A percentile compares a stretch with the other conserved stretches of the same genome.
Conservation (phyloP, 78 protist species). For the Dictyostelium purpureum region DNA sequence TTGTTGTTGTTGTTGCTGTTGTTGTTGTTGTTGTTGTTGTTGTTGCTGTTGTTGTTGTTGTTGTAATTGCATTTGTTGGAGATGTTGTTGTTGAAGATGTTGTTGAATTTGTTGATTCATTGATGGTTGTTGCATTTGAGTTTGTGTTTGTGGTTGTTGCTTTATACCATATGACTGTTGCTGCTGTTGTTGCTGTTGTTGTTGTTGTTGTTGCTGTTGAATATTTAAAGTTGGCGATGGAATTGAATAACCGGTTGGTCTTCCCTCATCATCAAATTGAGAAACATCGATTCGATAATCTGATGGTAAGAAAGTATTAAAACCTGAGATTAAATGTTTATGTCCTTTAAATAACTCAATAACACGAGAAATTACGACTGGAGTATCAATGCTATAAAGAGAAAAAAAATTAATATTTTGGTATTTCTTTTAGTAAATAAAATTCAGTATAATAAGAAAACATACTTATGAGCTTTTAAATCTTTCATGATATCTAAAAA, state of each 20-base stretch:
- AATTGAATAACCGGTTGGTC: slow-evolving; percentile 20
- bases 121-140: not conserved
- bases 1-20: not conserved
- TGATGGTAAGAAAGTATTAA: slow-evolving; percentile 96
- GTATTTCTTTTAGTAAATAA: not conserved
- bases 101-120: slow-evolving; percentile 8
- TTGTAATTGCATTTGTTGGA: not conserved
- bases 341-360: slow-evolving; percentile 90
- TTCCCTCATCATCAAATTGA: slow-evolving; percentile 18
- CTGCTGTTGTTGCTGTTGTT: slow-evolving; percentile 30
- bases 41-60: not conserved
- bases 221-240: slow-evolving; percentile 50
- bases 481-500: slow-evolving; percentile 97
- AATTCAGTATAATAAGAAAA: too few relatives aligned
- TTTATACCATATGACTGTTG: slow-evolving; percentile 6
- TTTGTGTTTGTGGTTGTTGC: slow-evolving; percentile 13
- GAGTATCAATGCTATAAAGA: slow-evolving; percentile 87
- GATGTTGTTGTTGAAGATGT: slow-evolving; percentile 14
- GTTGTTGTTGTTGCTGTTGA: slow-evolving; percentile 15
- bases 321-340: slow-evolving; percentile 89
- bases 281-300: slow-evolving; percentile 91
- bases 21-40: slow-evolving; percentile 22
- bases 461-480: slow-evolving; percentile 90
- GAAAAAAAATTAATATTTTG: not conserved
- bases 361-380: slow-evolving; percentile 94